These are phyloP conservation scores for Daldinia concentrica DNA, from an alignment of 495 filamentous ascomycete species.

Conservation along the genomic window DNA sequence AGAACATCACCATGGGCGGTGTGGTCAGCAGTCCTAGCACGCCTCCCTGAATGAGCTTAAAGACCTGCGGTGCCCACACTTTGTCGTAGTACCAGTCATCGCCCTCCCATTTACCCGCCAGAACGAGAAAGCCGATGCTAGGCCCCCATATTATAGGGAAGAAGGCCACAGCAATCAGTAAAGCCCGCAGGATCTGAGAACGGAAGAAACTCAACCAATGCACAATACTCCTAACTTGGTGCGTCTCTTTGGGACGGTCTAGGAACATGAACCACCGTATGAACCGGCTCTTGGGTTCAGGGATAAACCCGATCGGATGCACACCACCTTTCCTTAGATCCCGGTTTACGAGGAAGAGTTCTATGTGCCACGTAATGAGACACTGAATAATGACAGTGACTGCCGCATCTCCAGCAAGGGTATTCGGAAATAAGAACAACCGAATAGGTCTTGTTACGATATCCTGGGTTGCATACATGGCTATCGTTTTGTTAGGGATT, in stretches of 20 bases:
- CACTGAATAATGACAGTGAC: constrained; percentile 45
- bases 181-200: constrained; percentile 39
- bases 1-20: constrained; percentile 53
- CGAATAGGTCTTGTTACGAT: constrained; percentile 43
- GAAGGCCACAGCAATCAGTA: constrained; percentile 45
- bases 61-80: constrained; percentile 55
- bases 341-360: constrained; percentile 49
- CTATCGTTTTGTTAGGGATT: constrained; percentile 33
- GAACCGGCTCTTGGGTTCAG: constrained; percentile 35
- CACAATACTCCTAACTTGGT: constrained; percentile 36
- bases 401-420: constrained; percentile 55
- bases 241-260: constrained; percentile 42
- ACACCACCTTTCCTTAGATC: constrained; percentile 51
- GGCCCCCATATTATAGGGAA: constrained; percentile 50
- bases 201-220: constrained; percentile 45
- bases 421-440: constrained; percentile 54
- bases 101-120: constrained; percentile 40
- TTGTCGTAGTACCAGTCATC: constrained; percentile 53
- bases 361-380: constrained; percentile 45
- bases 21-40: constrained; percentile 51
- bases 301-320: constrained; percentile 53
- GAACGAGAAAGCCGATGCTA: constrained; percentile 53
- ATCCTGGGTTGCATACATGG: constrained; percentile 51
- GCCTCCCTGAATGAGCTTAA: constrained; percentile 54
- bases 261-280: constrained; percentile 54